Evolutionary conservation across 352 stramenopile species (phyloP).

Genomic region (Blastocystis sp.): DNA sequence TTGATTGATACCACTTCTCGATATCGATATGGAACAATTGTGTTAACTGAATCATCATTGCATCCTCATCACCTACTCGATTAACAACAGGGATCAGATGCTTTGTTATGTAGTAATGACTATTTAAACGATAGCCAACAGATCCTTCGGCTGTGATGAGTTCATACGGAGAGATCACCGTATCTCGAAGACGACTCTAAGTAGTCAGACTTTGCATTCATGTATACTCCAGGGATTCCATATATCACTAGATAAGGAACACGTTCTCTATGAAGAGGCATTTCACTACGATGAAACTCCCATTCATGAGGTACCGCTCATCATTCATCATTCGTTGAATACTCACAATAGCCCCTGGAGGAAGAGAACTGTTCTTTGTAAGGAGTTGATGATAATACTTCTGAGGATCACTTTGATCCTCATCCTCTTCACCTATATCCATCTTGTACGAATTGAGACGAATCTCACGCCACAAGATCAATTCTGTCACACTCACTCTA

Average conservation of each 20-base stretch:
- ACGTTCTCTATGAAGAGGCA: constrained; percentile 60
- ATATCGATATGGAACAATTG: constrained; percentile 1
- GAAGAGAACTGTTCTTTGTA: neutral
- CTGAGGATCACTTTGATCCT: neutral
- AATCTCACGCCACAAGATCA: constrained; percentile 56
- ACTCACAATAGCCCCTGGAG: constrained; percentile 39
- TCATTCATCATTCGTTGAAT: constrained; percentile 66
- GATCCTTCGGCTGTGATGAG: constrained; percentile 64
- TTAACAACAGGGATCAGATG: constrained; percentile 68
- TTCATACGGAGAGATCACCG: constrained; percentile 76
- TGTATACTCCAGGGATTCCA: constrained; percentile 70
- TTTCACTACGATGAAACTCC: neutral
- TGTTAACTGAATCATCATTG: neutral
- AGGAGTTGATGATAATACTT: neutral
- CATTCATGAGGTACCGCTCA: neutral
- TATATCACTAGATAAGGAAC: constrained; percentile 79
- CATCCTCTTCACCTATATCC: neutral
- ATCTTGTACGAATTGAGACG: constrained; percentile 19
- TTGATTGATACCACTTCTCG: neutral
- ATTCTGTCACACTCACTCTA: neutral
- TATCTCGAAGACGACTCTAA: constrained; percentile 71
- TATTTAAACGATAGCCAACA: constrained; percentile 72
- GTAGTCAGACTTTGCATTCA: neutral
- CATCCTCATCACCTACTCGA: neutral
- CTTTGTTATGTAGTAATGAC: constrained; percentile 82